Evolutionary conservation across 148 eudicot species (phyloP), one percentile per base, ranked within the genome.

Genomic region (Camellia granthamiana): DNA sequence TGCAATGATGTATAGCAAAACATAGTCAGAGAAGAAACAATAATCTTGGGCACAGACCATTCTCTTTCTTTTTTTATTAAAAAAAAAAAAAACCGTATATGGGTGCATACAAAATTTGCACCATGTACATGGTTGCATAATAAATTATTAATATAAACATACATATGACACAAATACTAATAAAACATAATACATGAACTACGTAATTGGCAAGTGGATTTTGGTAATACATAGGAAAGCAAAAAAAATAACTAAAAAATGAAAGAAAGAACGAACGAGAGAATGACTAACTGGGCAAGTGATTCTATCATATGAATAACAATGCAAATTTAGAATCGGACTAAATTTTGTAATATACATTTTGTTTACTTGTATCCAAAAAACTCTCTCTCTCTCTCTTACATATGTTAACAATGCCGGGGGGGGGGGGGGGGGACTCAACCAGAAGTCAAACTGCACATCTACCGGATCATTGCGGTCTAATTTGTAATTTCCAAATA

Each of bases 1-100:
- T 91, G 92, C 86, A 87, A 67, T 74, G 71, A 46, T 12, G 18
- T 43, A 18, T 54, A 15, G 42, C 58, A 74, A 42, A 9, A 43
- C 5, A 75, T 42, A 56, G 30, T 43, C 43, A 75, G 80, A 68
- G 66, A 69, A 74, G 19, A 68, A 51, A 11, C 64, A 63, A 74
- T n/a, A 64, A 10, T 30, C 71, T 72, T n/a, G 6, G 55, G 65
- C 30, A 23, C n/a, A 10, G 21, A 38, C 23, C 38, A 30, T 30
- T 30, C 38, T 30, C 38, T 30, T 30, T 30, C 38, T 30, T 30
- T 30, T 30, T 30, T 30, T 30, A 30, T 30, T 1, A 0, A 30
- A 1, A 30, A 30, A 30, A 30, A 30, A 30, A 30, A 30, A 30
- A 30, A 30, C 30, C 30, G 30, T 23, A 23, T 23, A 23, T 23